These are phyloP conservation scores for Hypoxylon sp. DNA, from an alignment of 2,329 filamentous ascomycete genomes.

Conservation along the genomic window DNA sequence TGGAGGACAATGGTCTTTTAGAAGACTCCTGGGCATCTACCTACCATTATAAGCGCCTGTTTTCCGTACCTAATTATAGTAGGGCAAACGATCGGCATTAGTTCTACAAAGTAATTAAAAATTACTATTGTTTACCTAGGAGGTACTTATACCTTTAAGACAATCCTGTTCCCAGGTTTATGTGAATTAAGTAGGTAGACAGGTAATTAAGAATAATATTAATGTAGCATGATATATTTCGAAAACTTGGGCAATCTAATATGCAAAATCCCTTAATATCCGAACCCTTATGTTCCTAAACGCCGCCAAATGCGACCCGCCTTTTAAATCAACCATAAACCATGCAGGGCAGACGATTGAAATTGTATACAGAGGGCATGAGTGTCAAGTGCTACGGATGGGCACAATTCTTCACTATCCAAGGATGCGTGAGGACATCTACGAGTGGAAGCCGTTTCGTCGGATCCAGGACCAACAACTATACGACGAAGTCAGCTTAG, in stretches of 20 bases:
- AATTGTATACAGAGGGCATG: background rate
- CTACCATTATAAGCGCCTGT: background rate
- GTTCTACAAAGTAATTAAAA: no score
- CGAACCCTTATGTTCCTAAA: background rate
- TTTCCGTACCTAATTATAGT: no score
- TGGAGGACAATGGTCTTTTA: background rate
- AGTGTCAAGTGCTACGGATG: conserved; percentile 62
- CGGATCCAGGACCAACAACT: conserved; percentile 90
- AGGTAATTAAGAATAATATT: background rate
- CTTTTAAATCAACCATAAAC: background rate
- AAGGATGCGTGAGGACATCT: conserved; percentile 88
- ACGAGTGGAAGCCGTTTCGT: conserved; percentile 92
- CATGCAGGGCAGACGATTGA: background rate
- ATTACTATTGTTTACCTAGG: no score
- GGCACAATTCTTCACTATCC: conserved; percentile 95
- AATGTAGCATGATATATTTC: background rate
- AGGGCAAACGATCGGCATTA: no score
- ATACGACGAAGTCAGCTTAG: background rate
- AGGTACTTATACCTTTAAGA: no score
- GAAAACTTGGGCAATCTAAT: background rate
- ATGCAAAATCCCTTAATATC: background rate
- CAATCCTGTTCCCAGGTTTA: no score
- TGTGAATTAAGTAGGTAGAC: no score
- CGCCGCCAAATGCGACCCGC: background rate
- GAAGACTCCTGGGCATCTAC: no score